Evolutionary conservation across 768 basidiomycete species (phyloP), one percentile per base, ranked within the genome.

Genomic region (Hortiboletus campestris): DNA sequence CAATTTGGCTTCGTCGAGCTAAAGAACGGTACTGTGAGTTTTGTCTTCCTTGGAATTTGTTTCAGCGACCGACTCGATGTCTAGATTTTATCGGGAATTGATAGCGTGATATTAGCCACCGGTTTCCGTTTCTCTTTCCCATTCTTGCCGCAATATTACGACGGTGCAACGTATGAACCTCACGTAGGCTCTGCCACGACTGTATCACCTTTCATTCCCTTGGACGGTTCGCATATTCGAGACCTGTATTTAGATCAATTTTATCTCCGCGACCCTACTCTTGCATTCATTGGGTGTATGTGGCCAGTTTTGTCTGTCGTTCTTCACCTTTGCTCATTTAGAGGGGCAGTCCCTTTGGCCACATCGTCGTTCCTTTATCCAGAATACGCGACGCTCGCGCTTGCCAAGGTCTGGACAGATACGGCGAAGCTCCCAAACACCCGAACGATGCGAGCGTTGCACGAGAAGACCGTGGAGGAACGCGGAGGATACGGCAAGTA

Each of bases 71-170:
- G 16, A 17, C 25, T 2, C 6, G 5, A 28, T 35, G 16, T 16
- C 29, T 31, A 59, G 60, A 34, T 60, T 13, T 16, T 60, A 22
- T 49, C 58, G 5, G 53, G 50, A 14, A 45, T 60, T 14, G 58
- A 63, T 31, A 41, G 50, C 6, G 46, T 63, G 14, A 60, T 63
- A 43, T 25, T 57, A 13, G 40, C 62, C 2, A 63, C 63, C 10
- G 58, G 53, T 1, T 60, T 43, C 47, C 44, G 51, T 20, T 50
- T 55, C n/a, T 57, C 62, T 13, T 63, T 36, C 13, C 63, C 62
- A 28, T 64, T 64, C 51, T 45, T 57, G 35, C 25, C 58, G 8
- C 62, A 56, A 32, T 60, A 60, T 35, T 63, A 63, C 34, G 62
- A 63, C 3, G 46, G 17, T 16, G 51, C 53, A 17, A 25, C 51